Evolutionary conservation across 1,284 basidiomycete species (phyloP).

Genomic region (Ustilago vetiveriae): DNA sequence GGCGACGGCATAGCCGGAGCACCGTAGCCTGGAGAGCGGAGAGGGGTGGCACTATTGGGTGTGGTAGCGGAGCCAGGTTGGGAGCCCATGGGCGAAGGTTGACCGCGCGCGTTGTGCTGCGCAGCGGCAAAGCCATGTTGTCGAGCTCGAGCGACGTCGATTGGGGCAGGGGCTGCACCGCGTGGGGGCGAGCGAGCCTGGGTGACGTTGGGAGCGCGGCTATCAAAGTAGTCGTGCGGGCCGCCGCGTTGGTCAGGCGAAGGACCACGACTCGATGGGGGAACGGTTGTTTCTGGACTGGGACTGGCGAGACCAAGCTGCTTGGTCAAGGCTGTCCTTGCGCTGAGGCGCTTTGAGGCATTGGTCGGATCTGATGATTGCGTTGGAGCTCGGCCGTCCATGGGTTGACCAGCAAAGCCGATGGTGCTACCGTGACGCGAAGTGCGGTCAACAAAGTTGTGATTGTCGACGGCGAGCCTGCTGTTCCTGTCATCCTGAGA

Average conservation of each 20-base stretch:
- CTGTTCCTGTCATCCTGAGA: slow-evolving; percentile 26
- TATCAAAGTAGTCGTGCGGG: slow-evolving; percentile 28
- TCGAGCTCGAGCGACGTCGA: slow-evolving; percentile 35
- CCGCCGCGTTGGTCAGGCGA: slow-evolving; percentile 9
- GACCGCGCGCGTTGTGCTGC: slow-evolving; percentile 1
- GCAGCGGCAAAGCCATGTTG: slow-evolving; percentile 10
- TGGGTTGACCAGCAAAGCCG: slow-evolving; percentile 30
- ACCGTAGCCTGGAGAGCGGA: slow-evolving; percentile 34
- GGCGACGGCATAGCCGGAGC: slow-evolving; percentile 25
- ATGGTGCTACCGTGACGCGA: slow-evolving; percentile 55
- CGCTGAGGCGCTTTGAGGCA: slow-evolving; percentile 28
- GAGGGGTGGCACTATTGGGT: slow-evolving; percentile 36
- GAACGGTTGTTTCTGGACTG: slow-evolving; percentile 8
- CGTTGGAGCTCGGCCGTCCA: slow-evolving; percentile 1
- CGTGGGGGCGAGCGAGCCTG: slow-evolving; percentile 19
- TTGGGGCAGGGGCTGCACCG: slow-evolving; percentile 24
- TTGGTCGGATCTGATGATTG: slow-evolving; percentile 1
- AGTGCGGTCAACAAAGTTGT: slow-evolving; percentile 39
- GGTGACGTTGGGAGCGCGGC: slow-evolving; percentile 15
- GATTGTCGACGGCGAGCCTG: slow-evolving; percentile 26
- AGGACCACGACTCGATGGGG: slow-evolving; percentile 2
- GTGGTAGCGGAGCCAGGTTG: slow-evolving; percentile 7
- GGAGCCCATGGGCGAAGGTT: slow-evolving; percentile 18
- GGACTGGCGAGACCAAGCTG: slow-evolving; percentile 49
- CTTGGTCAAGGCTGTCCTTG: slow-evolving; percentile 47